Percentiles rank a stretch among this genome's conserved stretches.
These are phyloP conservation scores for Calamus simplicifolius DNA, from an alignment of 176 grass and related monocot genomes.

Conservation along the genomic window DNA sequence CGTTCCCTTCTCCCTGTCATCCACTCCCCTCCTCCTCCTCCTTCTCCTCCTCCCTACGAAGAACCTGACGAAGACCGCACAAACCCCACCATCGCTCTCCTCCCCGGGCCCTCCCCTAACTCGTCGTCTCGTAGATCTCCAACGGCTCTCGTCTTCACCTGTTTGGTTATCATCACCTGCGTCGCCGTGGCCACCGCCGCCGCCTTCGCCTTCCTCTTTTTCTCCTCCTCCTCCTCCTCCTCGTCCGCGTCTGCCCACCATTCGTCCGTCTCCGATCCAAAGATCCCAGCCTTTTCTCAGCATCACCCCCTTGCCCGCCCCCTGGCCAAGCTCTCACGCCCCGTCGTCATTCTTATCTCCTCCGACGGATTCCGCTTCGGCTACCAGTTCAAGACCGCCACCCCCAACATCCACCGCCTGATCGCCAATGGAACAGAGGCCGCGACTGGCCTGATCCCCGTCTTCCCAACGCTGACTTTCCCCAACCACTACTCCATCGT, in stretches of 20 bases:
- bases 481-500: constrained; percentile 99
- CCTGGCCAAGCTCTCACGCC: constrained; percentile 50
- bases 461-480: constrained; percentile 91
- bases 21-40: background rate
- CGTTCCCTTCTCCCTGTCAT: background rate
- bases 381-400: constrained; percentile 61
- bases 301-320: background rate
- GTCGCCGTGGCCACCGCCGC: constrained; percentile 13
- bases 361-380: constrained; percentile 89
- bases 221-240: constrained; percentile 23
- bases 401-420: constrained; percentile 62
- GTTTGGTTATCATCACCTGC: constrained; percentile 16
- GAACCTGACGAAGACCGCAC: constrained; percentile 12
- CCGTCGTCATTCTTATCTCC: constrained; percentile 74
- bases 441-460: constrained; percentile 48
- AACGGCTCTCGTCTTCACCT: background rate
- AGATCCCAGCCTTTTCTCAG: background rate
- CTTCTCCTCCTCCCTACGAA: background rate
- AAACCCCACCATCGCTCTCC: background rate
- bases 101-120: background rate
- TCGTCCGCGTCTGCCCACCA: background rate
- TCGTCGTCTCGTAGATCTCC: background rate
- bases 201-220: constrained; percentile 4
- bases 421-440: constrained; percentile 73
- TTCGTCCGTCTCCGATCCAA: background rate